phyloP scores from a whole-genome alignment of 2,329 filamentous ascomycete species.

The Furcasterigmium furcatum region DNA sequence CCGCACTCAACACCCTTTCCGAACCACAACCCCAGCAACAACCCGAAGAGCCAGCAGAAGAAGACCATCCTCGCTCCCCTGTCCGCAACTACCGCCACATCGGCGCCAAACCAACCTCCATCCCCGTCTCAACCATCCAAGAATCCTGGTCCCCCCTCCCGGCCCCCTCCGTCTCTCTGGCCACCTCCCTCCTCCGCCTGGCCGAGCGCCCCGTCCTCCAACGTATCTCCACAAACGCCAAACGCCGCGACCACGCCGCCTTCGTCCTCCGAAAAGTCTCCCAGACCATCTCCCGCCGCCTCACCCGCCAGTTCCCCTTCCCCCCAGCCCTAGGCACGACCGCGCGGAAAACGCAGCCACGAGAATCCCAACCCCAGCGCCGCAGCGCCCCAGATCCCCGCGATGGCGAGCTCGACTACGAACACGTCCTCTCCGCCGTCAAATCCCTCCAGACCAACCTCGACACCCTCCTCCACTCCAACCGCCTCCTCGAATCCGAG shows the following conservation, averaged over 20 bases:
- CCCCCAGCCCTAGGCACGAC: slow-evolving; percentile 42
- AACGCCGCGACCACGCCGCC: slow-evolving; percentile 50
- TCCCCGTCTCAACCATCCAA: slow-evolving; percentile 64
- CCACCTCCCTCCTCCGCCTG: slow-evolving; percentile 54
- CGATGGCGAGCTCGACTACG: slow-evolving; percentile 62
- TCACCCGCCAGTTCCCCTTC: slow-evolving; percentile 62
- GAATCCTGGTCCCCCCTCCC: slow-evolving; percentile 64
- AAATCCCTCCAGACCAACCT: slow-evolving; percentile 54
- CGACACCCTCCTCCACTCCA: slow-evolving; percentile 59
- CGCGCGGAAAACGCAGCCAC: slow-evolving; percentile 16
- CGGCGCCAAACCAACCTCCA: slow-evolving; percentile 42
- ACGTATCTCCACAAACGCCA: slow-evolving; percentile 45
- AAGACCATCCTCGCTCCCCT: slow-evolving; percentile 18
- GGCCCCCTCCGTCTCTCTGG: slow-evolving; percentile 48
- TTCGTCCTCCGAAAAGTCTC: slow-evolving; percentile 53
- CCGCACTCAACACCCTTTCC: slow-evolving; percentile 7
- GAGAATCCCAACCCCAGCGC: not conserved
- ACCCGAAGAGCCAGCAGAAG: slow-evolving; percentile 10
- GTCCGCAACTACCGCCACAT: slow-evolving; percentile 47
- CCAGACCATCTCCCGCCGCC: slow-evolving; percentile 52
- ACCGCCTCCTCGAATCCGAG: slow-evolving; percentile 57
- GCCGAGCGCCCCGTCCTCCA: slow-evolving; percentile 61
- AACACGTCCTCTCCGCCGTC: slow-evolving; percentile 60
- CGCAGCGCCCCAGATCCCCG: slow-evolving; percentile 20
- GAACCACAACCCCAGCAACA: not conserved